Percentiles rank a stretch among this genome's conserved stretches.
These are phyloP conservation scores for Leccinum pellstonianum DNA, from an alignment of 768 basidiomycete genomes.

Conservation along the genomic window DNA sequence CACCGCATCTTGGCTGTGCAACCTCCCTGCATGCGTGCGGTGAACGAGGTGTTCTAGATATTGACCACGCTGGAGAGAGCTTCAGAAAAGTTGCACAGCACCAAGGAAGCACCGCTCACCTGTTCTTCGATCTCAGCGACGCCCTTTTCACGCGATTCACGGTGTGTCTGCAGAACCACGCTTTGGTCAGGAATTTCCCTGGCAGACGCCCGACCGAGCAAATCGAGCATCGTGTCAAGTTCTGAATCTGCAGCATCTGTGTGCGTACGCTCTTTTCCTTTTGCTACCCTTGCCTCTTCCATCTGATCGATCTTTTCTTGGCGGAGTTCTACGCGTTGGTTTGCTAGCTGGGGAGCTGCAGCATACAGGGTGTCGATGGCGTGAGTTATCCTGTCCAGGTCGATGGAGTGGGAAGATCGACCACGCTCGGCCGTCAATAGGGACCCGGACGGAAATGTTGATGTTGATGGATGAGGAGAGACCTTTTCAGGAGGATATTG, in stretches of 20 bases:
- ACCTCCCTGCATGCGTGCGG: conserved; percentile 70
- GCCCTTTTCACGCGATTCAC: conserved; percentile 54
- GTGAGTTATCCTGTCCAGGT: conserved; percentile 79
- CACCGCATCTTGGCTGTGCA: conserved; percentile 78
- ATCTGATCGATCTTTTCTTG: conserved; percentile 67
- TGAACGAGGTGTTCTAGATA: conserved; percentile 74
- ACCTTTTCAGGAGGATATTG: conserved; percentile 26
- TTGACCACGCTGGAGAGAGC: conserved; percentile 52
- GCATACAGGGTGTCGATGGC: conserved; percentile 89
- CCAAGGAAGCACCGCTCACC: conserved; percentile 39
- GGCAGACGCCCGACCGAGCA: conserved; percentile 69
- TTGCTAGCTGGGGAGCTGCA: conserved; percentile 83
- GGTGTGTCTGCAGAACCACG: conserved; percentile 61
- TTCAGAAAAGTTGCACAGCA: conserved; percentile 6
- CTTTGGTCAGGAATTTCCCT: conserved; percentile 69
- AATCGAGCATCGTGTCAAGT: conserved; percentile 67
- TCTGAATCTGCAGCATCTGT: conserved; percentile 41
- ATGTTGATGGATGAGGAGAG: conserved; percentile 5
- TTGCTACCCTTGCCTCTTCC: conserved; percentile 62
- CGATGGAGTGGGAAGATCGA: conserved; percentile 49
- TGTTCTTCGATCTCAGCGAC: conserved; percentile 58
- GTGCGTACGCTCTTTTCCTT: conserved; percentile 45
- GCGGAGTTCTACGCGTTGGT: conserved; percentile 91
- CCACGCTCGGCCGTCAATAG: conserved; percentile 1
- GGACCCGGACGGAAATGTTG: not conserved